Conservation (phyloP, 2,329 filamentous ascomycete species). For the Annulohypoxylon truncatum region DNA sequence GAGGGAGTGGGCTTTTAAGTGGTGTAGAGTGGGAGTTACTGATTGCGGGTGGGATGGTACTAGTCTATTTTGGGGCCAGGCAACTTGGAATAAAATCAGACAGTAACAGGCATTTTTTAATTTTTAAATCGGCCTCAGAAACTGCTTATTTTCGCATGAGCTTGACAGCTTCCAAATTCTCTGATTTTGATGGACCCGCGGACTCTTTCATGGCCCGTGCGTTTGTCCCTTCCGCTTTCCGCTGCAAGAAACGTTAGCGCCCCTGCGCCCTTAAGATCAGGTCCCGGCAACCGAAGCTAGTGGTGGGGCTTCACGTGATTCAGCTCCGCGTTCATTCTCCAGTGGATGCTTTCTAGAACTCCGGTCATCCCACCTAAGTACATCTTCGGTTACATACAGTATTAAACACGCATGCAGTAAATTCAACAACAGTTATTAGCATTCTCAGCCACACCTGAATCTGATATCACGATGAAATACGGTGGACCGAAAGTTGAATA, state of each 20-base stretch:
- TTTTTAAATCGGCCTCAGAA: not conserved
- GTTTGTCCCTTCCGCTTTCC: not conserved
- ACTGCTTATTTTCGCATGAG: slow-evolving; percentile 20
- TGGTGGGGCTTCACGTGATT: slow-evolving; percentile 24
- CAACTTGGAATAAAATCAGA: slow-evolving; percentile 9
- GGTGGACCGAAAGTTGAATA: not conserved
- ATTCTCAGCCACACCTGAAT: too few species aligned
- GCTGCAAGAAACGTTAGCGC: not conserved
- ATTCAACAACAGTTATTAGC: not conserved
- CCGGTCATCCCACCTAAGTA: too few species aligned
- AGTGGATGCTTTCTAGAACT: too few species aligned
- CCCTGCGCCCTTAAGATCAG: not conserved
- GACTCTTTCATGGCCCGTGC: slow-evolving; percentile 31
- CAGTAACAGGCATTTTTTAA: not conserved
- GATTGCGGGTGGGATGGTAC: slow-evolving; percentile 41
- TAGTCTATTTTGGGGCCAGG: slow-evolving; percentile 39
- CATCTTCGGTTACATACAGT: too few species aligned
- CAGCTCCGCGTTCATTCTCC: not conserved
- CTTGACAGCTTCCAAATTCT: slow-evolving; percentile 30
- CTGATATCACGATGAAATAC: not conserved
- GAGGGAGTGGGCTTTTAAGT: slow-evolving; percentile 44
- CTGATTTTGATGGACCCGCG: slow-evolving; percentile 29
- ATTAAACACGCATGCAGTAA: too few species aligned
- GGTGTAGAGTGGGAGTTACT: slow-evolving; percentile 47
- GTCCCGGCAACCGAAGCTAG: not conserved